These are phyloP conservation scores for Sergeia podlipaevii DNA, from an alignment of 208 protist genomes.

Conservation along the genomic window DNA sequence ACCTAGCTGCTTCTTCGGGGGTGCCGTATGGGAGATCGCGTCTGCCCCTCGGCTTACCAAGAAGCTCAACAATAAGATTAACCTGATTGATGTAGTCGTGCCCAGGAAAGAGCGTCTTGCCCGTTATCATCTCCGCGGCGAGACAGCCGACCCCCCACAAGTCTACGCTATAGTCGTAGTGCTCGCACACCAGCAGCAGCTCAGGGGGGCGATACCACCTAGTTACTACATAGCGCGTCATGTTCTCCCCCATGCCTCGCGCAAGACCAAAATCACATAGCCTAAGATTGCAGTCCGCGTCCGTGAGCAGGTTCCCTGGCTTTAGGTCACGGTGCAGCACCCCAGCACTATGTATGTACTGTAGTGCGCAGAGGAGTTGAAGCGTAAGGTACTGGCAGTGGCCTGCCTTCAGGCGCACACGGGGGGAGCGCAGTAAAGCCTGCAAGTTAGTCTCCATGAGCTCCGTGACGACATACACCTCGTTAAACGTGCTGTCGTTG, in stretches of 20 bases:
- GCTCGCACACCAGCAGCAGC: slow-evolving; percentile 92
- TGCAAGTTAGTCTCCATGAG: slow-evolving; percentile 93
- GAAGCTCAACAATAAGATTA: slow-evolving; percentile 66
- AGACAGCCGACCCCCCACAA: slow-evolving; percentile 97
- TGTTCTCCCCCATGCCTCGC: slow-evolving; percentile 51
- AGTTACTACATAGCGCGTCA: slow-evolving; percentile 96
- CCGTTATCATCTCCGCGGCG: slow-evolving; percentile 92
- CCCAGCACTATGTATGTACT: slow-evolving; percentile 94
- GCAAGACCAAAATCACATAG: slow-evolving; percentile 94
- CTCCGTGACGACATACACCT: slow-evolving; percentile 88
- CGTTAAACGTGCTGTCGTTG: slow-evolving; percentile 39
- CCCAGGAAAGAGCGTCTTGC: slow-evolving; percentile 77
- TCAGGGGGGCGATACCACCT: slow-evolving; percentile 99
- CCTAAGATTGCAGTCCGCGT: slow-evolving; percentile 90
- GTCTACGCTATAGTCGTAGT: slow-evolving; percentile 92
- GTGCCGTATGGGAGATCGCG: slow-evolving; percentile 72
- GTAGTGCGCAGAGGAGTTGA: slow-evolving; percentile 94
- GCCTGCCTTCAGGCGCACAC: slow-evolving; percentile 33
- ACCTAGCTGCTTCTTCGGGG: slow-evolving; percentile 62
- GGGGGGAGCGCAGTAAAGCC: slow-evolving; percentile 57
- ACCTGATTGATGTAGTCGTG: slow-evolving; percentile 89
- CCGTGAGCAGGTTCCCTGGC: slow-evolving; percentile 92
- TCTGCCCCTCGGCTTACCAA: slow-evolving; percentile 61
- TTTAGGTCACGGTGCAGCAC: slow-evolving; percentile 96
- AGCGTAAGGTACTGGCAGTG: slow-evolving; percentile 96